Conservation (phyloP, 371 early-diverging fungal genomes). For the Circinella umbellata region DNA sequence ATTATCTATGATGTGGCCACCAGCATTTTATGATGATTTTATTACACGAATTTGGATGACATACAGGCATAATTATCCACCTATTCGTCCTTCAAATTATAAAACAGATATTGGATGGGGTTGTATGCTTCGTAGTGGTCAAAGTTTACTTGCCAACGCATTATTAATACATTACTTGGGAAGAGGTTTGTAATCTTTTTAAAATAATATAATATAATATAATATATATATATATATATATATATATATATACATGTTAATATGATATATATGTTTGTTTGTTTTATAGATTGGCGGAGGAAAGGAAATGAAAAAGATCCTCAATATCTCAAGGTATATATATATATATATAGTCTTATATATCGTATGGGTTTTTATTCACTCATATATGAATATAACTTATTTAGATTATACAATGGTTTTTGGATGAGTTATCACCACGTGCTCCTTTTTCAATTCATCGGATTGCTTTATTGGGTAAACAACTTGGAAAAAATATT, state of each 20-base stretch:
- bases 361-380: background rate
- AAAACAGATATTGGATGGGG: constrained; percentile 95
- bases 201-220: no score
- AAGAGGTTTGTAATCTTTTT: constrained; percentile 48
- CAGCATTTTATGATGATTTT: constrained; percentile 76
- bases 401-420: constrained; percentile 76
- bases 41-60: constrained; percentile 89
- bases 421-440: constrained; percentile 80
- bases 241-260: no score
- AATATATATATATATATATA: no score
- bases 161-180: constrained; percentile 75
- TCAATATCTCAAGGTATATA: constrained; percentile 50
- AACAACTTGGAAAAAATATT: constrained; percentile 84
- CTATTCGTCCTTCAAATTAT: constrained; percentile 79
- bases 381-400: background rate
- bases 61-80: constrained; percentile 87
- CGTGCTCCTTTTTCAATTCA: constrained; percentile 91
- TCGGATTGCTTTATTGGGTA: constrained; percentile 85
- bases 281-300: constrained; percentile 57
- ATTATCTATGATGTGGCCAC: constrained; percentile 38
- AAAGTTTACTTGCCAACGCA: constrained; percentile 90
- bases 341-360: constrained; percentile 9
- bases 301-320: constrained; percentile 37
- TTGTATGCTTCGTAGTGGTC: constrained; percentile 96
- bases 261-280: background rate